Evolutionary conservation across 306 rosid genomes (phyloP), one percentile per base, ranked within the genome.

Genomic region (Rubus parviflorus): DNA sequence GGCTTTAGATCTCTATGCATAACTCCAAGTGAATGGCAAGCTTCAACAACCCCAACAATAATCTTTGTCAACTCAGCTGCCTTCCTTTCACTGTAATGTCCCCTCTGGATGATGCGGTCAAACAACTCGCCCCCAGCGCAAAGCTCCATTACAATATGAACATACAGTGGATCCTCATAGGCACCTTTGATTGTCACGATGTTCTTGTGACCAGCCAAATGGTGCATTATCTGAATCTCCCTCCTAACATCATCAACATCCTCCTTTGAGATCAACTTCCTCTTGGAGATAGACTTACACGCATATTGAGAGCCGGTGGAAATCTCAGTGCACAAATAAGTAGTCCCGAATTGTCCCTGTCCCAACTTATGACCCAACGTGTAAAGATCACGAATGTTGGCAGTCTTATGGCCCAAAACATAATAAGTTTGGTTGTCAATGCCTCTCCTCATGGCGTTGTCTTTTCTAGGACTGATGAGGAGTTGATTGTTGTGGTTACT

Each of bases 201-300:
- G 83, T 91, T 91, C 80, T 83, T 91, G 83, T 93, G 98, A 83
- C 98, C 98, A 4, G 98, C 88, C 82, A 93, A 89, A 83, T 93
- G 98, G 81, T 93, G 98, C 98, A 93, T 91, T 78, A 93, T 93
- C 90, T 93, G 98, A 87, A 93, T 93, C 78, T 93, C 98, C 84
- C 98, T 85, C 80, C 98, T 81, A 37, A 93, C 98, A 64, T 93
- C 98, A 66, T 93, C 97, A 2, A 93, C 87, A 42, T 93, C 98
- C 82, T 93, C 98, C 81, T 76, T 88, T 79, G 98, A 93, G 76
- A 93, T 93, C 87, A 93, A 81, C 87, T 91, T 93, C 84, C 97
- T 83, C 90, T 93, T 93, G 75, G 98, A 91, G 79, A 93, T 93
- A 64, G 98, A 93, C 82, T 93, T 93, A 70, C 98, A 91, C 1